Conservation (phyloP, 169 alveolate genomes). For the Cryptosporidium xiaoi region DNA sequence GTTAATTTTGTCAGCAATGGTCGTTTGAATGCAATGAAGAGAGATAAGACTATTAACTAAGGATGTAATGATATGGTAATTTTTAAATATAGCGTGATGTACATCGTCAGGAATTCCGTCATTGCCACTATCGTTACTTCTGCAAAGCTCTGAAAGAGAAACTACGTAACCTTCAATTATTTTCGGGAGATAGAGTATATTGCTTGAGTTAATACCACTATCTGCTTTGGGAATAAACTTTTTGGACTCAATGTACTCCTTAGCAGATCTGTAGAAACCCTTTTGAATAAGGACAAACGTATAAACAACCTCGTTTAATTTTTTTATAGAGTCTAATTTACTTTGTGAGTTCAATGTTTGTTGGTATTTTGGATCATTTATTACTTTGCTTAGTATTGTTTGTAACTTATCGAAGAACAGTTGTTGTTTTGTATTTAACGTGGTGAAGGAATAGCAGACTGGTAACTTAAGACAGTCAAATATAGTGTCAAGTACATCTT, state of each 20-base stretch:
- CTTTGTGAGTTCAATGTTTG: constrained; percentile 16
- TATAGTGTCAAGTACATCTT: constrained; percentile 36
- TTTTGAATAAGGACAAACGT: constrained; percentile 60
- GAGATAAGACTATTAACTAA: constrained; percentile 25
- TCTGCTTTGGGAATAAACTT: constrained; percentile 43
- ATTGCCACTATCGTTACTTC: constrained; percentile 19
- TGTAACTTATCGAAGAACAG: constrained; percentile 70
- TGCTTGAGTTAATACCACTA: constrained; percentile 29
- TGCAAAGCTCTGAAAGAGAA: constrained; percentile 51
- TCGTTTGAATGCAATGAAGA: constrained; percentile 27
- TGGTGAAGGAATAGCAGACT: constrained; percentile 43
- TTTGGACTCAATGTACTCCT: constrained; percentile 62
- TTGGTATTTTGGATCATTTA: neutral
- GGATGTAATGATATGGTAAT: constrained; percentile 44
- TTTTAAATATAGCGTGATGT: constrained; percentile 27
- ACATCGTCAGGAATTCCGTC: constrained; percentile 40
- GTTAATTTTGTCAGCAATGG: constrained; percentile 45
- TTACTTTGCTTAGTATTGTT: constrained; percentile 15
- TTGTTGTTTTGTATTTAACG: constrained; percentile 49
- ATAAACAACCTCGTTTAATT: constrained; percentile 41
- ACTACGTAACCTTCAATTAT: constrained; percentile 62
- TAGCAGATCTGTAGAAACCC: constrained; percentile 55
- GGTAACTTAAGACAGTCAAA: constrained; percentile 53
- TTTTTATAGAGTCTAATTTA: constrained; percentile 24
- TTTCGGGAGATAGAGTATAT: constrained; percentile 40